phyloP scores from a whole-genome alignment of 176 grass and related monocot species.

The Eleusine indica region DNA sequence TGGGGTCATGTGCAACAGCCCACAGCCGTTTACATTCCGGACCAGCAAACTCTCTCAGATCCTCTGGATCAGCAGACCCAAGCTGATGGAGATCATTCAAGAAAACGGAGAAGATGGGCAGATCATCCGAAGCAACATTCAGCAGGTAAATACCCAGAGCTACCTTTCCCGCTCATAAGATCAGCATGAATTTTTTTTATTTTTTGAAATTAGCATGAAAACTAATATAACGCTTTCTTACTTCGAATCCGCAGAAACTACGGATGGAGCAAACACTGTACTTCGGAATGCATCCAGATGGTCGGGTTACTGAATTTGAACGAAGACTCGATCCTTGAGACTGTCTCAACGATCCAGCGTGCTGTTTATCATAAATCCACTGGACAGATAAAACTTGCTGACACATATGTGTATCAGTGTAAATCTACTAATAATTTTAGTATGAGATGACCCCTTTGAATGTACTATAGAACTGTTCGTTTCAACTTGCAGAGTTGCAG shows the following conservation, averaged over 20 bases:
- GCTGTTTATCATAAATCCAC: not conserved
- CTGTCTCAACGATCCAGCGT: not conserved
- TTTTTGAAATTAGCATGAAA: too few relatives aligned
- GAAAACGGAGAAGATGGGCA: constrained; percentile 66
- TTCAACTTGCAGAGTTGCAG: too few relatives aligned
- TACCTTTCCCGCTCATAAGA: too few relatives aligned
- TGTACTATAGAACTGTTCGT: too few relatives aligned
- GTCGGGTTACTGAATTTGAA: not conserved
- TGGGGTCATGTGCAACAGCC: constrained; percentile 61
- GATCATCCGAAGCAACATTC: constrained; percentile 63
- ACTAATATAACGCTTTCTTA: not conserved
- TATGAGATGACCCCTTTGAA: too few relatives aligned
- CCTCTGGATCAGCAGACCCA: constrained; percentile 60
- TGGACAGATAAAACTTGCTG: not conserved
- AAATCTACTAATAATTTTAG: not conserved
- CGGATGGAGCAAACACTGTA: constrained; percentile 12
- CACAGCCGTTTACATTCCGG: constrained; percentile 72
- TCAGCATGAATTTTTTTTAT: too few relatives aligned
- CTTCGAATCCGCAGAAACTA: constrained; percentile 33
- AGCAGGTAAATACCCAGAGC: constrained; percentile 34
- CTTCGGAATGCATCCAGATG: constrained; percentile 9
- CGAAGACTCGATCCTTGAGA: constrained; percentile 24
- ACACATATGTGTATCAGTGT: too few relatives aligned
- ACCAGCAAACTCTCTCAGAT: constrained; percentile 71
- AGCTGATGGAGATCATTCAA: constrained; percentile 67